Conservation (phyloP, 805 yeast genomes). For the Yamadazyma laniorum region DNA sequence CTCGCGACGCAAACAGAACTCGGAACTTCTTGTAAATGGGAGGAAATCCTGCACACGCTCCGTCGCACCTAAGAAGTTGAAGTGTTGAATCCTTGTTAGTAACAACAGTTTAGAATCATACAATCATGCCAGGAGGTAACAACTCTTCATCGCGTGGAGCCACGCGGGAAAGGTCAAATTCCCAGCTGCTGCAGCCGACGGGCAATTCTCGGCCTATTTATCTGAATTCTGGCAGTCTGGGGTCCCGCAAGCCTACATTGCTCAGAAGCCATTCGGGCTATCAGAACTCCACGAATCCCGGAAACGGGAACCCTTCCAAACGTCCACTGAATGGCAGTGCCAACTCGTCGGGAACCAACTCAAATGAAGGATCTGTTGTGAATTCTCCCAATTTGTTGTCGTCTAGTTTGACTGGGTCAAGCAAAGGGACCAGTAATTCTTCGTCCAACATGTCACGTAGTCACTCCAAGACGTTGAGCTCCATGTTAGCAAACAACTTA, state of each 20-base stretch:
- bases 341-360: conserved; percentile 10
- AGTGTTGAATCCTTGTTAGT: neutral
- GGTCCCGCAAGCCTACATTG: conserved; percentile 15
- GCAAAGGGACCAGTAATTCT: conserved; percentile 1
- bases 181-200: conserved; percentile 1
- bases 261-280: conserved; percentile 16
- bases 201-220: neutral
- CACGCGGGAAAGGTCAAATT: conserved; percentile 9
- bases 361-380: conserved; percentile 8
- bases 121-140: conserved; percentile 4
- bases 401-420: neutral
- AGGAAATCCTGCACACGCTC: neutral
- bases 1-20: no score
- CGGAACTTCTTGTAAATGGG: conserved; percentile 2
- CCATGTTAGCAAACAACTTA: conserved; percentile 16
- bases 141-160: conserved; percentile 1
- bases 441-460: neutral
- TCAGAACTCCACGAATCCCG: conserved; percentile 5
- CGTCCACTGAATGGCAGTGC: conserved; percentile 5
- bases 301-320: neutral
- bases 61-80: neutral
- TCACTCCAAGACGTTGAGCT: conserved; percentile 13
- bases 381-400: conserved; percentile 11
- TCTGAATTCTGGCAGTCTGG: conserved; percentile 8
- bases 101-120: no score